Evolutionary conservation across 2,329 filamentous ascomycete species (phyloP).

Genomic region (Zasmidium citrigriseum): DNA sequence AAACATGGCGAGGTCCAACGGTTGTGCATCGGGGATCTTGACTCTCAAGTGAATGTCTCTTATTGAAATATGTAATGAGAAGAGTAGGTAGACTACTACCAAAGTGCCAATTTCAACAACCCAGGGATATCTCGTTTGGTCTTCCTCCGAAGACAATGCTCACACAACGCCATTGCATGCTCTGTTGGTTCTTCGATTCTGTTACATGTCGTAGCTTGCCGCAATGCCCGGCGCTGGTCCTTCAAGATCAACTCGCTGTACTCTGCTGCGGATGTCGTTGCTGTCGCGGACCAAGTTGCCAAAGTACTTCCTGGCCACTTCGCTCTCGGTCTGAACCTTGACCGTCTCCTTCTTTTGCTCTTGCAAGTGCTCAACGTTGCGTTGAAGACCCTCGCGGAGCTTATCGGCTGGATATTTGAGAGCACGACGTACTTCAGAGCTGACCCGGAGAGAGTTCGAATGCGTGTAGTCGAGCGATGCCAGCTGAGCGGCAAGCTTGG

Average conservation of each 20-base stretch:
- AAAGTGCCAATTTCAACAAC: not conserved
- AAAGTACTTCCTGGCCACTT: slow-evolving; percentile 89
- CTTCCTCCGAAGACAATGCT: not conserved
- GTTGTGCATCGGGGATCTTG: not conserved
- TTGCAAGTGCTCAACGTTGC: slow-evolving; percentile 78
- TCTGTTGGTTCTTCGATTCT: slow-evolving; percentile 3
- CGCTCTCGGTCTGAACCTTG: slow-evolving; percentile 79
- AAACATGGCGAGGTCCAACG: not conserved
- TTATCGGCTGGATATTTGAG: slow-evolving; percentile 85
- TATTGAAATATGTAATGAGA: slow-evolving; percentile 4
- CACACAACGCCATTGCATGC: slow-evolving; percentile 7
- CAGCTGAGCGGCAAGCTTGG: slow-evolving; percentile 81
- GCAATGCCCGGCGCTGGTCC: slow-evolving; percentile 49
- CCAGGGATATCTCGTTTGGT: slow-evolving; percentile 2
- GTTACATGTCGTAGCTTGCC: slow-evolving; percentile 33
- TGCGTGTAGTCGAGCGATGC: slow-evolving; percentile 89
- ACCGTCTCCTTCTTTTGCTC: slow-evolving; percentile 79
- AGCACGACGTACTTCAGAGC: slow-evolving; percentile 81
- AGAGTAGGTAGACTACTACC: slow-evolving; percentile 2
- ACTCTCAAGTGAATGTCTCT: not conserved
- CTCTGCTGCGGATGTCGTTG: slow-evolving; percentile 49
- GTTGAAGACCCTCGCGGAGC: slow-evolving; percentile 78
- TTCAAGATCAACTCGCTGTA: slow-evolving; percentile 56
- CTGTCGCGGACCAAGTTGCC: slow-evolving; percentile 73
- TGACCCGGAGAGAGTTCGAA: slow-evolving; percentile 80